phyloP scores from a whole-genome alignment of 2,329 filamentous ascomycete genomes.

The Raffaelea deltoideospora region DNA sequence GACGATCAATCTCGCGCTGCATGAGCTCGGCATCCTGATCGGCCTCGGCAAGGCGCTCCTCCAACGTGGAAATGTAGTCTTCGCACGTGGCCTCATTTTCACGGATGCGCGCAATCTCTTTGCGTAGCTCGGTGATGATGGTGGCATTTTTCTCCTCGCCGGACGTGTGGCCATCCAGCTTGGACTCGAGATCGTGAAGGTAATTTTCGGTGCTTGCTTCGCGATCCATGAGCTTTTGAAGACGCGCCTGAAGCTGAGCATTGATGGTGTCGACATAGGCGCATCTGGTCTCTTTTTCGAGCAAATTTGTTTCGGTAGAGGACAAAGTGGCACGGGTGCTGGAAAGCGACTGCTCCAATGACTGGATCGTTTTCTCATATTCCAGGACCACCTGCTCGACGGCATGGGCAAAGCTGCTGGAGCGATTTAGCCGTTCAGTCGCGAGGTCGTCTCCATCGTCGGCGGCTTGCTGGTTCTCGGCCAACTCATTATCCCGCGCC shows the following conservation, averaged over 20 bases:
- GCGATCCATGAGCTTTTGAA: conserved; percentile 88
- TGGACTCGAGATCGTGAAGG: conserved; percentile 77
- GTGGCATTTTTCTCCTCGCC: conserved; percentile 87
- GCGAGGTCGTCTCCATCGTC: conserved; percentile 60
- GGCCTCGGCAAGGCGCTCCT: conserved; percentile 86
- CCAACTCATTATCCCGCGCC: conserved; percentile 55
- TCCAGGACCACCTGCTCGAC: conserved; percentile 93
- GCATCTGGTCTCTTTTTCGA: conserved; percentile 89
- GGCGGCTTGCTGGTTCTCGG: conserved; percentile 41
- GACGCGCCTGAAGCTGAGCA: conserved; percentile 68
- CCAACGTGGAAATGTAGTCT: conserved; percentile 92
- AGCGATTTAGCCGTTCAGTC: conserved; percentile 78
- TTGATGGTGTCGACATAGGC: conserved; percentile 90
- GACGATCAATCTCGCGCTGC: conserved; percentile 86
- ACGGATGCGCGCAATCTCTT: conserved; percentile 73
- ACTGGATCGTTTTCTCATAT: conserved; percentile 97
- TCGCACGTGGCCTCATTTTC: conserved; percentile 85
- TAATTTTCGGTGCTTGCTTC: conserved; percentile 88
- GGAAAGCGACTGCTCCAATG: conserved; percentile 77
- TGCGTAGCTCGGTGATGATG: conserved; percentile 74
- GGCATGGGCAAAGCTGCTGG: conserved; percentile 88
- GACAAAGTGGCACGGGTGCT: conserved; percentile 75
- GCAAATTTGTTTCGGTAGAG: conserved; percentile 66
- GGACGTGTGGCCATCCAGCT: conserved; percentile 76
- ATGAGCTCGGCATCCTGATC: conserved; percentile 94